A percentile compares a stretch with the other conserved stretches of the same genome.
Conservation (phyloP, 768 basidiomycete species). For the Calocybe indica region DNA sequence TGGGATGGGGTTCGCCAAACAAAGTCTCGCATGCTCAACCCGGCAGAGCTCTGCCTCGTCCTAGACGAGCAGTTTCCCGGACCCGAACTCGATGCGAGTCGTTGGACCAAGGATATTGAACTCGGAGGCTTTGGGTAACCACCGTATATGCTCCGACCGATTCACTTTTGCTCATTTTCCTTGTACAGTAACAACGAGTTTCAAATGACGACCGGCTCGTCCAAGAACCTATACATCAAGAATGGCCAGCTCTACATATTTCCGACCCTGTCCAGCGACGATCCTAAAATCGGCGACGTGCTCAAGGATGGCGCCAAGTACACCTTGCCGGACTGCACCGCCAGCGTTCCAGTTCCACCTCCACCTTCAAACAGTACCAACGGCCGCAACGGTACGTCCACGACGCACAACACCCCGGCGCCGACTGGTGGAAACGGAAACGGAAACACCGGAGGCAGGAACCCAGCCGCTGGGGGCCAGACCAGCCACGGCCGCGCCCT, state of each 20-base stretch:
- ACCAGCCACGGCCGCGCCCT: background rate
- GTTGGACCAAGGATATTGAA: slow-evolving; percentile 66
- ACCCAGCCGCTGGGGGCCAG: background rate
- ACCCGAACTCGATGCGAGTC: slow-evolving; percentile 35
- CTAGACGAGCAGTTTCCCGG: slow-evolving; percentile 64
- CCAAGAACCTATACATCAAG: slow-evolving; percentile 60
- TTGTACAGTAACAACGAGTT: slow-evolving; percentile 59
- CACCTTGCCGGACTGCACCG: slow-evolving; percentile 64
- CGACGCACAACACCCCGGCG: background rate
- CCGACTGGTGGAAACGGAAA: background rate
- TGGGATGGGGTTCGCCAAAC: slow-evolving; percentile 47
- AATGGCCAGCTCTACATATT: slow-evolving; percentile 72
- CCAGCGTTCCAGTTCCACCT: slow-evolving; percentile 6
- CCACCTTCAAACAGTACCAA: slow-evolving; percentile 7
- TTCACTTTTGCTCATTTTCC: background rate
- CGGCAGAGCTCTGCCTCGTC: slow-evolving; percentile 50
- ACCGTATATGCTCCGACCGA: background rate
- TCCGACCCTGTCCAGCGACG: slow-evolving; percentile 72
- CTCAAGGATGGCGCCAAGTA: slow-evolving; percentile 52
- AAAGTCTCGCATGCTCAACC: slow-evolving; percentile 25
- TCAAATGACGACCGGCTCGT: slow-evolving; percentile 63
- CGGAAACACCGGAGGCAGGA: background rate
- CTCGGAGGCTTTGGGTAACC: slow-evolving; percentile 69
- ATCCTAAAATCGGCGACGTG: slow-evolving; percentile 32
- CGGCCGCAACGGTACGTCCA: background rate